phyloP scores from a whole-genome alignment of 2,329 filamentous ascomycete species.

The Meredithiella fracta region DNA sequence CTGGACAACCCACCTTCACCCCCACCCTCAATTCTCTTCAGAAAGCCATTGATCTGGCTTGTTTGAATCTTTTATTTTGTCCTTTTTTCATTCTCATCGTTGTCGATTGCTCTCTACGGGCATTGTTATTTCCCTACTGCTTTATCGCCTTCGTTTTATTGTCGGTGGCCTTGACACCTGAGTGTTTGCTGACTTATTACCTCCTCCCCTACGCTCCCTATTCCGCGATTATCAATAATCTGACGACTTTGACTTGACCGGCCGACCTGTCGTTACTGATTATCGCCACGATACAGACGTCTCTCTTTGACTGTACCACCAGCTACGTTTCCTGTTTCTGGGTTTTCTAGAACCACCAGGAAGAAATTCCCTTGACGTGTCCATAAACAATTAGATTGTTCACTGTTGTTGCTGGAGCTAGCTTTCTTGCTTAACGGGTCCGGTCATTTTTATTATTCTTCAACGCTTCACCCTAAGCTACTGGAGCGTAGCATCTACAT shows the following conservation, averaged over 20 bases:
- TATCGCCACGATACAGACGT: constrained; percentile 7
- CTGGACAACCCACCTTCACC: not conserved
- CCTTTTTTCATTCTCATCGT: not conserved
- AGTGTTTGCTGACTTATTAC: not conserved
- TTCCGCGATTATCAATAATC: not conserved
- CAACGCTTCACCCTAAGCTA: not conserved
- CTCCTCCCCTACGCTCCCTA: too few species aligned
- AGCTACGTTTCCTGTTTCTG: constrained; percentile 11
- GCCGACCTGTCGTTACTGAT: not conserved
- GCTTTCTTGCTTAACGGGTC: constrained; percentile 9
- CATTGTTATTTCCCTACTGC: too few species aligned
- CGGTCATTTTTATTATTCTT: not conserved
- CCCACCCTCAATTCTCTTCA: not conserved
- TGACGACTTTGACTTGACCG: too few species aligned
- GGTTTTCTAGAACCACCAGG: too few species aligned
- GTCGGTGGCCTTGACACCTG: not conserved
- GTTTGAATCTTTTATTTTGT: not conserved
- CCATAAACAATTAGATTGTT: too few species aligned
- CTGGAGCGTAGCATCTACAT: not conserved
- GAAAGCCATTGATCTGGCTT: constrained; percentile 13
- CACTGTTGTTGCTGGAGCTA: constrained; percentile 7
- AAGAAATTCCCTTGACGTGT: too few species aligned
- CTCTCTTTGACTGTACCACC: constrained; percentile 11
- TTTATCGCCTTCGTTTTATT: not conserved
- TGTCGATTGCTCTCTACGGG: not conserved